phyloP scores from a whole-genome alignment of 1,284 basidiomycete species.

The Puccinia hordei region DNA sequence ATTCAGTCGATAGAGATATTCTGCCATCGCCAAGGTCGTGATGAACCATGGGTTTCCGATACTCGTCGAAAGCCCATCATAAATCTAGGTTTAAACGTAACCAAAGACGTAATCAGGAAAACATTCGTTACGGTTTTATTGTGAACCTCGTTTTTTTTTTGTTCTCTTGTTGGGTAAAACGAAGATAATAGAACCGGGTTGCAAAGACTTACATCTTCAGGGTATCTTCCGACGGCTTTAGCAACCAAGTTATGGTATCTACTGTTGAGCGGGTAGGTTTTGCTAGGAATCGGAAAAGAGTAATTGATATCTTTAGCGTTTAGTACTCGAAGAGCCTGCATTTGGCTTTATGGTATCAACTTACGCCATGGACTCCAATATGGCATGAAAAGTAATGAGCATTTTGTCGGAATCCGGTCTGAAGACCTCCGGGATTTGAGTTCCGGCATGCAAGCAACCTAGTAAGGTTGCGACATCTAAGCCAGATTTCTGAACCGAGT shows the following conservation, averaged over 20 bases:
- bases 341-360: background rate
- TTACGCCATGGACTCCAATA: slow-evolving; percentile 36
- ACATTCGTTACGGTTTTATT: background rate
- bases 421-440: background rate
- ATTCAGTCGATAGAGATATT: slow-evolving; percentile 51
- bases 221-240: slow-evolving; percentile 52
- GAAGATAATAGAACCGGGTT: background rate
- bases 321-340: background rate
- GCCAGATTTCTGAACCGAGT: slow-evolving; percentile 26
- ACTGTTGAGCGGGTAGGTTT: slow-evolving; percentile 35
- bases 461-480: slow-evolving; percentile 44
- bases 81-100: slow-evolving; percentile 32
- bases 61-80: slow-evolving; percentile 52
- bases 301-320: background rate
- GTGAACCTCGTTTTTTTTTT: background rate
- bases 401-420: slow-evolving; percentile 24
- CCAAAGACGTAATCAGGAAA: background rate
- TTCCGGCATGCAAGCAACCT: slow-evolving; percentile 40
- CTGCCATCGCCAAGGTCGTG: slow-evolving; percentile 52
- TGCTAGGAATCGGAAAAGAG: background rate
- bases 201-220: slow-evolving; percentile 51
- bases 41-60: slow-evolving; percentile 54
- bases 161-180: background rate
- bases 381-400: slow-evolving; percentile 30
- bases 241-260: slow-evolving; percentile 18